phyloP scores from a whole-genome alignment of 441 rosid species.

The Syzygium malaccense region DNA sequence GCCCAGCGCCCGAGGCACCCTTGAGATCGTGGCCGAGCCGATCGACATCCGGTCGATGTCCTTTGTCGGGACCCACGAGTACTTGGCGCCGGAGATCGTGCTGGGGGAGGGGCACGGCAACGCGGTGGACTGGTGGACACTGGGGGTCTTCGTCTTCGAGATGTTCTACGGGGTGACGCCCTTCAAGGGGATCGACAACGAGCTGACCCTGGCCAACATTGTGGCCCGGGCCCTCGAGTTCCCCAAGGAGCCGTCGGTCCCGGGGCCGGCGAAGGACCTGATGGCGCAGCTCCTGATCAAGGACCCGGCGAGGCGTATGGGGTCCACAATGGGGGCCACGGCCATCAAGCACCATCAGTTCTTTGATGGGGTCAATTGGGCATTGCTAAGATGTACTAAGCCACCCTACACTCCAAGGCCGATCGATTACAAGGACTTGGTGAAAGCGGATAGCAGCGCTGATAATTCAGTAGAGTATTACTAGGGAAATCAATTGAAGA shows the following conservation, averaged over 20 bases:
- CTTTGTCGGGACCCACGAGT: constrained; percentile 60
- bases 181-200: constrained; percentile 45
- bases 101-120: constrained; percentile 56
- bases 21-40: constrained; percentile 49
- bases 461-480: constrained; percentile 34
- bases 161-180: constrained; percentile 48
- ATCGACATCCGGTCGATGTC: constrained; percentile 49
- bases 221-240: constrained; percentile 47
- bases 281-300: constrained; percentile 38
- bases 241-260: constrained; percentile 38
- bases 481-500: constrained; percentile 1
- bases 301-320: constrained; percentile 43
- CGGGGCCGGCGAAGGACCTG: constrained; percentile 40
- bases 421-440: constrained; percentile 1
- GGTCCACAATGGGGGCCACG: constrained; percentile 41
- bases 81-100: constrained; percentile 54
- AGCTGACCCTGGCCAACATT: constrained; percentile 38
- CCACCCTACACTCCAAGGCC: constrained; percentile 36
- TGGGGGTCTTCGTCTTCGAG: constrained; percentile 46
- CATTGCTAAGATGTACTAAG: constrained; percentile 38
- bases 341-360: constrained; percentile 44
- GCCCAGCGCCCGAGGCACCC: constrained; percentile 12
- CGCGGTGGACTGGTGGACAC: constrained; percentile 67
- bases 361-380: constrained; percentile 51
- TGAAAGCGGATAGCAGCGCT: neutral